phyloP scores from a whole-genome alignment of 1,284 basidiomycete genomes.

The Farysia itapuensis region DNA sequence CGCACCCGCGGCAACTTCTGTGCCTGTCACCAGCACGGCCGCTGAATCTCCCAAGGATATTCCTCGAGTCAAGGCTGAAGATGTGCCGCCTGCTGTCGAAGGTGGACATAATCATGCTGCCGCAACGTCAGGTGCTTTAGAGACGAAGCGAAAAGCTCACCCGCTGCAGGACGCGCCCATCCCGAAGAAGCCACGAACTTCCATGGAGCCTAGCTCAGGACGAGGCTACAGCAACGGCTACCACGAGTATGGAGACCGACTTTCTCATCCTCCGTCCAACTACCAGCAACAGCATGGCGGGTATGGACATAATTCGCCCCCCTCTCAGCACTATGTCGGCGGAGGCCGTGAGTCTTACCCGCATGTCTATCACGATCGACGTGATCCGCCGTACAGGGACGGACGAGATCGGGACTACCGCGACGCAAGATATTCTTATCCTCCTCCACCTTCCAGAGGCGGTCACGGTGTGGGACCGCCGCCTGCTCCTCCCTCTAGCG shows the following conservation, averaged over 20 bases:
- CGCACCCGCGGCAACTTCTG: neutral
- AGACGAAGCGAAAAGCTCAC: constrained; percentile 30
- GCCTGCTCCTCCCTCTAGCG: constrained; percentile 5
- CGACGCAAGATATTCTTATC: constrained; percentile 23
- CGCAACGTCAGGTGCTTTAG: constrained; percentile 4
- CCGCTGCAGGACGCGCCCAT: constrained; percentile 35
- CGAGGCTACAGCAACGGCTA: constrained; percentile 25
- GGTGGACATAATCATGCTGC: constrained; percentile 7
- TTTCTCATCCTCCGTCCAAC: constrained; percentile 11
- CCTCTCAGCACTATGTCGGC: constrained; percentile 9
- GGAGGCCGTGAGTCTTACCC: constrained; percentile 20
- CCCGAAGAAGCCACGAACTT: constrained; percentile 41
- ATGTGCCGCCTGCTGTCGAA: constrained; percentile 6
- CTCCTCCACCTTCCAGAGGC: constrained; percentile 13
- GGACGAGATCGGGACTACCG: constrained; percentile 30
- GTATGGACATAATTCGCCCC: constrained; percentile 4
- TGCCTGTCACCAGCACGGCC: neutral
- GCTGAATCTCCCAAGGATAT: constrained; percentile 5
- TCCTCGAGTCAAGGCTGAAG: constrained; percentile 14
- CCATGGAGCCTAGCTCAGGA: constrained; percentile 22
- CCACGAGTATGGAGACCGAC: constrained; percentile 8
- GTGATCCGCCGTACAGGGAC: constrained; percentile 27
- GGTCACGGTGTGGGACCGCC: constrained; percentile 9
- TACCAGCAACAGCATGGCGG: constrained; percentile 12
- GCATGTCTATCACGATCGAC: constrained; percentile 16